These are phyloP conservation scores for Uronychia binucleata DNA, from an alignment of 73 alveolate genomes.

Conservation along the genomic window DNA sequence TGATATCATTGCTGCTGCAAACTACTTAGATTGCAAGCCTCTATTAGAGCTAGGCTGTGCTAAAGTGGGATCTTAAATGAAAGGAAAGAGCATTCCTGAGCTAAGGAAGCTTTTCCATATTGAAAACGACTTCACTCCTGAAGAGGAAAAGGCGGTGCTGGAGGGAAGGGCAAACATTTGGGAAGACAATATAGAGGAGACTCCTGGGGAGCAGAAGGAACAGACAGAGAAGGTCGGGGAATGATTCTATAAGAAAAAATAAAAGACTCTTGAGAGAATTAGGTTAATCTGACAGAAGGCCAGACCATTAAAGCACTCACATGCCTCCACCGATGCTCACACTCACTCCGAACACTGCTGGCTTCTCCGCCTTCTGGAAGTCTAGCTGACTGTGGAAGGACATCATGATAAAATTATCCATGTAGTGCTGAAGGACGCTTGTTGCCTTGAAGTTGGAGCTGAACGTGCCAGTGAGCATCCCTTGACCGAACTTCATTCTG, in stretches of 20 bases:
- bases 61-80: conserved; percentile 56
- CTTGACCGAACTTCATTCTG: conserved; percentile 48
- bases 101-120: conserved; percentile 30
- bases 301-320: no score
- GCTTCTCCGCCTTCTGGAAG: conserved; percentile 61
- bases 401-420: conserved; percentile 29
- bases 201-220: background rate
- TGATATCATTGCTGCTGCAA: conserved; percentile 72
- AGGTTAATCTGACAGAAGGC: no score
- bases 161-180: conserved; percentile 61
- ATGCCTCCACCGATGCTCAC: conserved; percentile 51
- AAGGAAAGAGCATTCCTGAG: conserved; percentile 43
- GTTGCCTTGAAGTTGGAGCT: conserved; percentile 49
- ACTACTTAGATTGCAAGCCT: conserved; percentile 71
- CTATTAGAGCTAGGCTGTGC: conserved; percentile 73
- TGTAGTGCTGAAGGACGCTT: conserved; percentile 22
- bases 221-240: background rate
- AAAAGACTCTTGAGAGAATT: background rate
- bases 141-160: conserved; percentile 45
- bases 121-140: conserved; percentile 56
- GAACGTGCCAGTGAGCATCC: conserved; percentile 50
- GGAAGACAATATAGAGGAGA: conserved; percentile 48
- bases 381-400: conserved; percentile 28
- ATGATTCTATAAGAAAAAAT: background rate
- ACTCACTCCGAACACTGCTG: conserved; percentile 55